phyloP scores from a whole-genome alignment of 371 early-diverging fungal genomes.

The Capillidium rhysosporum region DNA sequence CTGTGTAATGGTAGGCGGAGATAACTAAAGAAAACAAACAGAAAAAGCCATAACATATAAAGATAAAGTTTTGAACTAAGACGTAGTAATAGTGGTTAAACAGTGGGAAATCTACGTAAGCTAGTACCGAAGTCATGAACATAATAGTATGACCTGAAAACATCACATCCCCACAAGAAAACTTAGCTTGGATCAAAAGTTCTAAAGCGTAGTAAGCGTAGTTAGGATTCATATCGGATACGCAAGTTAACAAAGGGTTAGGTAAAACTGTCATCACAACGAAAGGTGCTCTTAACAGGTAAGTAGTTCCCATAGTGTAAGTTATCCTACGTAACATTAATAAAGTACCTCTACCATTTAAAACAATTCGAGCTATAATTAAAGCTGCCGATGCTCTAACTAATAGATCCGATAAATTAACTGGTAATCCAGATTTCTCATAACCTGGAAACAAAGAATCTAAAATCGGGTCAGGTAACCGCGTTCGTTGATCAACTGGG shows the following conservation, averaged over 20 bases:
- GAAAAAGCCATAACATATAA: background rate
- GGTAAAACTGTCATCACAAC: conserved; percentile 2
- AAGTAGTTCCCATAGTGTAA: background rate
- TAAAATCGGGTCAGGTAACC: background rate
- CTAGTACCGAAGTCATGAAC: background rate
- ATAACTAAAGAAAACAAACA: background rate
- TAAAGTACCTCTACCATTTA: background rate
- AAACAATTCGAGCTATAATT: background rate
- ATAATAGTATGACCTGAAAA: conserved; percentile 6
- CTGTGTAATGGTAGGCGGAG: background rate
- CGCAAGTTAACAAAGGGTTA: background rate
- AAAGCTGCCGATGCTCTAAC: background rate
- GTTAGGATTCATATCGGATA: background rate
- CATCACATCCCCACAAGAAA: conserved; percentile 3
- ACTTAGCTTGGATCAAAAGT: background rate
- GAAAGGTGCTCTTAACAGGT: background rate
- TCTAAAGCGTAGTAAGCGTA: background rate
- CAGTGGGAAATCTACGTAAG: background rate
- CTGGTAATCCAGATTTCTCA: background rate
- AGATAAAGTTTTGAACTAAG: background rate
- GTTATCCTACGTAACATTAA: background rate
- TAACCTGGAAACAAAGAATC: background rate
- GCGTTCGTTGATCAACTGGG: background rate
- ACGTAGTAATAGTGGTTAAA: background rate
- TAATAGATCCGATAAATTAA: background rate